Evolutionary conservation across 345 rosid genomes (phyloP), one percentile per base, ranked within the genome.

Genomic region (Odontarrhena argentea): DNA sequence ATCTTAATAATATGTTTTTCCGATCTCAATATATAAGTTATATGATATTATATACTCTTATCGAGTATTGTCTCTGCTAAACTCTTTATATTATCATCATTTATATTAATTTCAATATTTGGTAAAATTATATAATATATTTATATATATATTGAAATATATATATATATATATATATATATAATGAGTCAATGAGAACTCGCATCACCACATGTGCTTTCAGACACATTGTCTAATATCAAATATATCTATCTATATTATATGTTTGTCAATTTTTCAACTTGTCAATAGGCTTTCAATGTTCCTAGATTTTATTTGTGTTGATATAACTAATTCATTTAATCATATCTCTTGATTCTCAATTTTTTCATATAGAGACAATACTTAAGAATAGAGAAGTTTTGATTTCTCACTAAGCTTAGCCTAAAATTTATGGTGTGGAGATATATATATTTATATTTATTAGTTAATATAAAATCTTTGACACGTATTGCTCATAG

Each of bases 401-500:
- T 24, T 68, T 42, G 56, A 24, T 45, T 26, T 53, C 54, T 45
- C 11, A 38, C 63, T 46, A 55, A 26, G 48, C 15, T 41, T 56
- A 63, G 30, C 45, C 36, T 38, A 47, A 46, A 1, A 25, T 57
- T 49, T 57, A 64, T 72, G 22, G 54, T 57, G 60, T 35, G 46
- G 34, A 26, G 5, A 43, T 13, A 57, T 2, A 57, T 2, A 43
- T 35, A 4, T 58, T 58, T 14, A 73, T 50, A 71, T 36, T 64
- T 42, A 45, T 57, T 42, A 34, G 25, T 34, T 13, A 41, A 13
- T 34, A 9, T 12, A 65, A 6, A 72, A 24, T 14, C 8, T 49
- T 14, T 57, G 71, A 72, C 66, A 72, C 65, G 65, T 72, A 48
- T 9, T 34, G 12, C 26, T 55, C 52, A 47, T 18, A 65, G 49